Percentiles rank a stretch among this genome's conserved stretches.
phyloP scores from a whole-genome alignment of 768 basidiomycete genomes.

The Kwoniella shandongensis region DNA sequence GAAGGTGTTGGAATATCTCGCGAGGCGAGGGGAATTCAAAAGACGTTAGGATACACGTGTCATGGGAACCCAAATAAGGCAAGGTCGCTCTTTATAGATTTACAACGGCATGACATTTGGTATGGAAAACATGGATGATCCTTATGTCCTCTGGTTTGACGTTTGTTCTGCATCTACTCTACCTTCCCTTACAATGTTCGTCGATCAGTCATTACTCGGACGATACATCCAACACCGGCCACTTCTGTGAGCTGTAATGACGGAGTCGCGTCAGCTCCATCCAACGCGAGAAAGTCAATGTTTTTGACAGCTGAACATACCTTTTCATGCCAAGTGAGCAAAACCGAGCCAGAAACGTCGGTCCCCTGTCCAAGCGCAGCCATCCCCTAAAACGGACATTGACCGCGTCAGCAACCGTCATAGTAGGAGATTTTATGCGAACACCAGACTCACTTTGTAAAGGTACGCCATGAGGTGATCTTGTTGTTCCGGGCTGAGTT shows the following conservation, averaged over 20 bases:
- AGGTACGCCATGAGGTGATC: constrained; percentile 97
- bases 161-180: not conserved
- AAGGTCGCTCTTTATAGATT: constrained; percentile 1
- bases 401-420: not conserved
- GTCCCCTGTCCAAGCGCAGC: constrained; percentile 61
- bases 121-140: not conserved
- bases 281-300: not conserved
- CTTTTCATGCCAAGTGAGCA: constrained; percentile 95
- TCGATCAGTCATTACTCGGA: constrained; percentile 75
- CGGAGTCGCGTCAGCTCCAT: not conserved
- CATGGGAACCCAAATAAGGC: no score
- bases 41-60: no score
- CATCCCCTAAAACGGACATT: constrained; percentile 64
- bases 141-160: no score
- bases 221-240: constrained; percentile 92
- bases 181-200: constrained; percentile 58
- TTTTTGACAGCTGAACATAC: constrained; percentile 56
- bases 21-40: no score
- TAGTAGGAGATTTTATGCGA: not conserved
- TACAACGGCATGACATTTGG: constrained; percentile 19
- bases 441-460: constrained; percentile 64
- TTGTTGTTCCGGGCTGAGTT: constrained; percentile 56
- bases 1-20: no score
- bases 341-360: constrained; percentile 66
- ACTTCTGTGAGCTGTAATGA: constrained; percentile 76